Evolutionary conservation across 2,329 filamentous ascomycete genomes (phyloP), one percentile per base, ranked within the genome.

Genomic region (Lachnellula subtilissima): DNA sequence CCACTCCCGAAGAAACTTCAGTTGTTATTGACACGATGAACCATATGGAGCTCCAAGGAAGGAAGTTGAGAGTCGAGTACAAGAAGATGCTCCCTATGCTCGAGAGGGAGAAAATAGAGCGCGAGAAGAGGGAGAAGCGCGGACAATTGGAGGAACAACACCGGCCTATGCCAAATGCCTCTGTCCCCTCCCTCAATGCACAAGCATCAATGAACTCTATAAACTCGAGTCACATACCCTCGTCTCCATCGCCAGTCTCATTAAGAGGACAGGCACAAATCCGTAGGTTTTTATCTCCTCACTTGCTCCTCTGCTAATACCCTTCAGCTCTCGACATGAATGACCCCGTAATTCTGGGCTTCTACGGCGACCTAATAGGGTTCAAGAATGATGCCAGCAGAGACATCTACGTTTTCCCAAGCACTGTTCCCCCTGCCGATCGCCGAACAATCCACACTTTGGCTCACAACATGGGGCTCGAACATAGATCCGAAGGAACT

Each of bases 11-110:
- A 62, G 94, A 99, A 73, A 99, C 94, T 0, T 88, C 89, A 12
- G 82, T 87, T 50, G 94, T 97, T 50, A 99, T 99, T 60, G 88
- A 96, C 56, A 82, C 87, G 52, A 88, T 99, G 81, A 99, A 99
- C 70, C 91, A 96, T 65, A 88, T 97, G 72, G 94, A 97, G 69
- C 83, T 99, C 8, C 91, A 96, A 70, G 94, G 94, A 47, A 84
- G 94, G 59, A 97, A 97, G 75, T 77, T 99, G 64, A 83, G 94
- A 49, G 94, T 99, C 25, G 94, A 99, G 73, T 99, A 97, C 77
- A 99, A 99, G 80, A 97, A 97, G 77, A 97, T 99, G 94, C 82
- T 99, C 5, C 94, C 94, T 0, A 84, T 95, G 62, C 74, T 99
- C 97, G 83, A 84, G 94, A 56, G 93, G 97, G 76, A 89, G 94